Base-by-base conservation (phyloP, 2,329 filamentous ascomycete species). In the Colletotrichum nymphaeae region DNA sequence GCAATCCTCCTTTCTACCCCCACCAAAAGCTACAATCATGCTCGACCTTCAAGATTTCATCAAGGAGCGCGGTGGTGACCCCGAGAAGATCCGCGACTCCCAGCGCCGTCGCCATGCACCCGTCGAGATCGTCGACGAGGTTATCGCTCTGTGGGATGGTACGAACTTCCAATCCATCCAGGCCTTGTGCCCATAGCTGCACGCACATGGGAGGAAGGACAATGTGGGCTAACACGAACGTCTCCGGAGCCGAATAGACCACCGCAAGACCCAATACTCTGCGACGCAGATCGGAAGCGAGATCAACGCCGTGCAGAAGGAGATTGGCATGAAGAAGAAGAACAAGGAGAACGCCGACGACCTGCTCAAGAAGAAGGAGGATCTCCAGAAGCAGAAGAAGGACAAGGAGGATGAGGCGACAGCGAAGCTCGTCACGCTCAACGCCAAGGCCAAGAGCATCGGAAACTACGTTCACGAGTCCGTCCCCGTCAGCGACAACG, bases 251-350 rank as follows among this genome's bases (percentile, higher is more conserved):
- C 37, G 42, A 42, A 67, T 19, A 74, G 68, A 72, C 59, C 62
- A 57, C 58, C 69, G 60, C 57, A 78, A 92, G 90, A 73, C 93
- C 67, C 90, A 94, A 74, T 97, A 96, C 80, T 91, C 89, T 67
- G 93, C 92, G 8, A 94, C 92, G 24, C 94, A 97, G 82, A 89
- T 97, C 77, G 93, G 93, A 77, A 92, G 91, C 78, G 92, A 94
- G 85, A 95, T 98, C 84, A 98, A 98, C 85, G 92, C 90, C 24
- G 89, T 95, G 35, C 94, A 97, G 83, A 98, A 97, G 85, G 91
- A 95, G 82, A 97, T 98, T 80, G 95, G 94, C 22, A 87, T 90
- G 79, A 97, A 96, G 88, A 98, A 97, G 87, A 98, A 97, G 92
- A 92, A 92, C 77, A 98, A 98, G 87, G 95, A 97, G 85, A 92